phyloP scores from a whole-genome alignment of 2,329 filamentous ascomycete species.

The Penicillium sp. region DNA sequence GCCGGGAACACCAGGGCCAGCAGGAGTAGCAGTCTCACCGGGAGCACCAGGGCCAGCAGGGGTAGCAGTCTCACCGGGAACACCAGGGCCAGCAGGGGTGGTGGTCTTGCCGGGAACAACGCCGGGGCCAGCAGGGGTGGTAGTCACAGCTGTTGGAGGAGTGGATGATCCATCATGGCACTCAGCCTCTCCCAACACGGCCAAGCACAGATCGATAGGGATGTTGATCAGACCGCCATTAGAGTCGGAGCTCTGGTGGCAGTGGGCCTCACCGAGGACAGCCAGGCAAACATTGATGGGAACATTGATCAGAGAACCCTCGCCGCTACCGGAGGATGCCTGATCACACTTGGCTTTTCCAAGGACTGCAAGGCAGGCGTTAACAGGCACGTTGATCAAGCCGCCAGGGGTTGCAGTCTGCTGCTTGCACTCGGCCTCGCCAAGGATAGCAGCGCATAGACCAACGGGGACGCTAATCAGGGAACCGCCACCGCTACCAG shows the following conservation, averaged over 20 bases:
- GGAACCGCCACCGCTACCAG: constrained; percentile 3
- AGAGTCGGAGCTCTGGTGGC: constrained; percentile 20
- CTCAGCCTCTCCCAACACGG: constrained; percentile 26
- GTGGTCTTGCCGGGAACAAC: background rate
- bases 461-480: constrained; percentile 29
- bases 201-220: constrained; percentile 28
- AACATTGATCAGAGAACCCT: constrained; percentile 25
- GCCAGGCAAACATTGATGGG: constrained; percentile 29
- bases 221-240: constrained; percentile 25
- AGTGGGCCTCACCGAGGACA: constrained; percentile 28
- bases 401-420: constrained; percentile 13
- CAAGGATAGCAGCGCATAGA: constrained; percentile 28
- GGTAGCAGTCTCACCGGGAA: constrained; percentile 2
- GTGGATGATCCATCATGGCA: constrained; percentile 16
- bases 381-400: constrained; percentile 26
- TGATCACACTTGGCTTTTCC: constrained; percentile 28
- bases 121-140: background rate
- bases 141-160: background rate
- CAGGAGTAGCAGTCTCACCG: background rate
- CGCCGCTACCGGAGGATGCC: constrained; percentile 3
- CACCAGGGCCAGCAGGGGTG: background rate
- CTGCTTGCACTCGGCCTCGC: constrained; percentile 26
- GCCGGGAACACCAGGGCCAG: background rate
- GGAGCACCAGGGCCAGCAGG: background rate
- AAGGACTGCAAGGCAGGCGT: constrained; percentile 24